A percentile compares a stretch with the other conserved stretches of the same genome.
phyloP scores from a whole-genome alignment of 495 filamentous ascomycete genomes.

The Acidiella bohemica region DNA sequence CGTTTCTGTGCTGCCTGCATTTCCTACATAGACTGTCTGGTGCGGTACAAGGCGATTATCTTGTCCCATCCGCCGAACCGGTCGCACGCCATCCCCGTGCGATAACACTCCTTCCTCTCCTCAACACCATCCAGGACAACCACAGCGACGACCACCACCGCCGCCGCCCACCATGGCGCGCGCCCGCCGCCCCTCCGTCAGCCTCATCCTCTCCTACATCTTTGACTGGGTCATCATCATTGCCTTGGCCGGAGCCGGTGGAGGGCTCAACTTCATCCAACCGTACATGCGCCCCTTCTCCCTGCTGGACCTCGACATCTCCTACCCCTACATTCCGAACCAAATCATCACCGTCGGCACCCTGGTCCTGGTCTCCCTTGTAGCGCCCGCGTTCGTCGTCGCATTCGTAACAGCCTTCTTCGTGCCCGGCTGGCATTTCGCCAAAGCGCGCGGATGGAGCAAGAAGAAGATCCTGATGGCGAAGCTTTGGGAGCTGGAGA shows the following conservation, averaged over 20 bases:
- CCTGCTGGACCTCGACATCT: slow-evolving; percentile 42
- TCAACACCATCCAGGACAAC: too few species aligned
- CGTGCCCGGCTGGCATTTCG: slow-evolving; percentile 37
- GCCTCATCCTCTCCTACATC: slow-evolving; percentile 27
- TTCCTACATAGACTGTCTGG: too few species aligned
- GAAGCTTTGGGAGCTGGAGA: slow-evolving; percentile 43
- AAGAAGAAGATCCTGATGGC: slow-evolving; percentile 30
- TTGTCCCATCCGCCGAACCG: too few species aligned
- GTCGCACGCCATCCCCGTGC: too few species aligned
- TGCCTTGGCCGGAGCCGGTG: slow-evolving; percentile 25
- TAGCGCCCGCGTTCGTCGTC: slow-evolving; percentile 42
- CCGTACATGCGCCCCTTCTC: slow-evolving; percentile 32
- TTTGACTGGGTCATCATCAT: slow-evolving; percentile 29
- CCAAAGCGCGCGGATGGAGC: slow-evolving; percentile 21
- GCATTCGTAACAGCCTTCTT: slow-evolving; percentile 36
- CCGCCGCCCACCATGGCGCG: neutral
- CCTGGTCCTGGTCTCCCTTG: slow-evolving; percentile 36
- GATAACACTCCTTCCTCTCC: too few species aligned
- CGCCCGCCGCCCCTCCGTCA: slow-evolving; percentile 13
- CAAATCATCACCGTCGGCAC: slow-evolving; percentile 42
- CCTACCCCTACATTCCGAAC: slow-evolving; percentile 39
- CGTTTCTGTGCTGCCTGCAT: too few species aligned
- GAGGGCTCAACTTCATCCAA: slow-evolving; percentile 22
- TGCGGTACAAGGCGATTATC: too few species aligned
- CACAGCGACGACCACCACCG: too few species aligned